Base-by-base conservation (phyloP, 2,329 filamentous ascomycete genomes). In the Exophiala oligosperma region DNA sequence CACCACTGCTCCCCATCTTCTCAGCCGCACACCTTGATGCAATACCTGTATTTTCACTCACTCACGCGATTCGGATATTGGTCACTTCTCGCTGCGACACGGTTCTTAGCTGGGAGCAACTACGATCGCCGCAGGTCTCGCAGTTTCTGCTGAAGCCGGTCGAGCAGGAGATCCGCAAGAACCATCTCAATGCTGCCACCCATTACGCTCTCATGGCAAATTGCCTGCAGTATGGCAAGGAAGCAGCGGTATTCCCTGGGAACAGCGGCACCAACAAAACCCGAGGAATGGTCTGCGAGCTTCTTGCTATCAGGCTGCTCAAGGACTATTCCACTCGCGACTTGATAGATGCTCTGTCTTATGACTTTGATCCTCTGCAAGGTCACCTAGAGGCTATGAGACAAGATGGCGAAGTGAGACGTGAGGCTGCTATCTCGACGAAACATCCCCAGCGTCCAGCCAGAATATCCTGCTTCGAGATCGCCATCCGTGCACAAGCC, bases 81-180 rank as follows among this genome's bases (percentile, higher is more conserved):
- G 87, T 97, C 60, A 84, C 90, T 65, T 82, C 90, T 59, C 86
- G 90, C 70, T 96, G 91, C 73, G 93, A 97, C 77, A 97, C 92
- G 1, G 93, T 91, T 0, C 77, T 97, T 51, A 88, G 91, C 14
- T 97, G 92, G 92, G 93, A 97, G 64, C 93, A 97, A 73, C 80
- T 97, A 62, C 86, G 92, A 63, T 96, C 92, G n/a, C 93, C 93
- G 2, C 93, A 97, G 72, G 88, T 97, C 56, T 96, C 92, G 14
- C 92, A 96, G 71, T 97, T 97, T 72, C 82, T 97, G 37, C 84
- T 97, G 70, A 97, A 97, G 78, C 93, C 93, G 2, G 94, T 97
- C 79, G 91, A 94, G 73, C 89, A 94, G 71, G 89, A 93, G 72
- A 92, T 97, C 63, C 86, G 88, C 60, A 81, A 84, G 14, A 85